Evolutionary conservation across 495 filamentous ascomycete genomes (phyloP).

Genomic region (Lasiosphaeria miniovina): DNA sequence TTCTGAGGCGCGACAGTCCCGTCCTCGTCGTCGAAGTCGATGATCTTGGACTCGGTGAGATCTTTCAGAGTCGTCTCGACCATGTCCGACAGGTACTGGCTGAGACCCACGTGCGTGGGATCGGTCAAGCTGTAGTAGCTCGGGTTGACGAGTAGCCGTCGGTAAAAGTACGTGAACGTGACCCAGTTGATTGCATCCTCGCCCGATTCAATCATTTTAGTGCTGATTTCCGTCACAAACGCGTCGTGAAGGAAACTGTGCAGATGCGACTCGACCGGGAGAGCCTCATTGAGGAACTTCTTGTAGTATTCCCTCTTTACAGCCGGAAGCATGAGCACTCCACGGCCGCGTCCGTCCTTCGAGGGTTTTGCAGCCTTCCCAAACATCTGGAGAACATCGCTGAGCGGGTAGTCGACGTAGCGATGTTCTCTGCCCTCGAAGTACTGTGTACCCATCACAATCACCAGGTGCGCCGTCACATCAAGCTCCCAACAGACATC

Average conservation of each 20-base stretch:
- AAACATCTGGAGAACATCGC: conserved; percentile 99
- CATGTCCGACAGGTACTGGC: conserved; percentile 89
- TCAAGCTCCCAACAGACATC: conserved; percentile 97
- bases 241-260: conserved; percentile 90
- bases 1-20: conserved; percentile 87
- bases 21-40: conserved; percentile 95
- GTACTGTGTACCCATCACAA: conserved; percentile 98
- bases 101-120: conserved; percentile 87
- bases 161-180: conserved; percentile 98
- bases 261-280: conserved; percentile 93
- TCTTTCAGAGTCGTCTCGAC: conserved; percentile 93
- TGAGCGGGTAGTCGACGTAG: conserved; percentile 94
- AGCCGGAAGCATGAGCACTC: conserved; percentile 90
- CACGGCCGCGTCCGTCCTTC: conserved; percentile 74
- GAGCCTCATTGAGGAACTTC: conserved; percentile 95
- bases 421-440: conserved; percentile 96
- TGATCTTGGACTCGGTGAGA: conserved; percentile 87
- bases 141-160: conserved; percentile 92
- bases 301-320: conserved; percentile 97
- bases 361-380: conserved; percentile 81
- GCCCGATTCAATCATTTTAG: conserved; percentile 85
- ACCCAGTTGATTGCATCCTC: conserved; percentile 99
- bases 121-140: conserved; percentile 93
- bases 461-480: conserved; percentile 80
- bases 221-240: conserved; percentile 95